A percentile compares a stretch with the other conserved stretches of the same genome.
phyloP scores from a whole-genome alignment of 495 filamentous ascomycete species.

The Astrocystis sublimbata region DNA sequence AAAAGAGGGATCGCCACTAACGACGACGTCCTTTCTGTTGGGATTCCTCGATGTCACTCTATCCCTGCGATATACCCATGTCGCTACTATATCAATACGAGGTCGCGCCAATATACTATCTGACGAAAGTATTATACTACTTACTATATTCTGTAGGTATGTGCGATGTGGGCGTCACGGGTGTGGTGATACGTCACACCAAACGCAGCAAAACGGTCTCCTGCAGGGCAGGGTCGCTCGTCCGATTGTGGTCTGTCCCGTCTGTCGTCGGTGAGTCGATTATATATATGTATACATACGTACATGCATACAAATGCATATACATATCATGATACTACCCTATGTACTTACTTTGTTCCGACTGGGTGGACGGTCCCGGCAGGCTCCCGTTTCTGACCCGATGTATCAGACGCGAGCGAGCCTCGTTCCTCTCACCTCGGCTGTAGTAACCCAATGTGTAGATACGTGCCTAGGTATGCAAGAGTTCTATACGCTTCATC shows the following conservation, averaged over 20 bases:
- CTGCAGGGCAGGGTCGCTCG: conserved; percentile 7
- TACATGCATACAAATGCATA: no score
- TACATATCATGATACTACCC: no score
- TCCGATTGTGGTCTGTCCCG: neutral
- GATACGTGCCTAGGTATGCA: no score
- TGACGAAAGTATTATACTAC: no score
- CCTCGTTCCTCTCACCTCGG: neutral
- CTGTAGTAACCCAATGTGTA: neutral
- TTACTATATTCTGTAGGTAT: no score
- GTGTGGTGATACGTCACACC: neutral
- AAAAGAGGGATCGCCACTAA: neutral
- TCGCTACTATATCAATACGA: neutral
- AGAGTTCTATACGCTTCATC: no score
- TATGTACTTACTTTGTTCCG: neutral
- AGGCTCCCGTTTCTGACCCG: neutral
- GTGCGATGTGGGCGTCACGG: no score
- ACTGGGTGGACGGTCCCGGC: no score
- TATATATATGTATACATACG: no score
- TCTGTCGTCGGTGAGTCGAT: conserved; percentile 4
- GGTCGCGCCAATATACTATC: no score
- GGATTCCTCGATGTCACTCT: neutral
- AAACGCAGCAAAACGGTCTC: neutral
- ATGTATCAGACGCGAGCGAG: neutral
- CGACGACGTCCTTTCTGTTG: neutral
- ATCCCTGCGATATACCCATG: neutral